Evolutionary conservation across 2,329 filamentous ascomycete genomes (phyloP), one percentile per base, ranked within the genome.

Genomic region (Botryotinia globosa): DNA sequence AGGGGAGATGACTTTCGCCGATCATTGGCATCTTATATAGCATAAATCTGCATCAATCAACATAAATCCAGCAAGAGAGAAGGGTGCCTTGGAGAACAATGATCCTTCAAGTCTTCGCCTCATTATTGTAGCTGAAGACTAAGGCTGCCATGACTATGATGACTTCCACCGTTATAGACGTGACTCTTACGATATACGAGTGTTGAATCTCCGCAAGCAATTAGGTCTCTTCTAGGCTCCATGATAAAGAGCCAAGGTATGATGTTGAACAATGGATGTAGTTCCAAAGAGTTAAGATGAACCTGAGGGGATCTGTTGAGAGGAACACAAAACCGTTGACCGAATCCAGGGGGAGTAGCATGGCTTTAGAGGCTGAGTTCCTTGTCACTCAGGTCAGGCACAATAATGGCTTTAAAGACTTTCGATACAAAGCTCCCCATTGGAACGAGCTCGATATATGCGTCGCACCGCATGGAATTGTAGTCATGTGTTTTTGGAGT

Each of bases 51-150:
- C 63, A 34, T 22, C 0, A 83, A 82, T 9, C 80, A 73, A 18
- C 78, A 76, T 0, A 81, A 78, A 48, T 67, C 39, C 39, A 9
- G 85, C 44, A 71, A 69, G 56, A 65, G 37, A 59, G n/a, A 63
- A 51, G 48, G 48, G n/a, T 45, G 69, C 51, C 69, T 66, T 58
- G 61, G n/a, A 48, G 12, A 71, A 20, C 29, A 14, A 32, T 22
- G 12, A 72, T 67, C 62, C 62, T 67, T 72, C 69, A 29, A 67
- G 34, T 72, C 48, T 59, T 72, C 62, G 62, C 69, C 48, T 45
- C 69, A 71, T 56, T 42, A 44, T 66, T n/a, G 25, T 71, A 72
- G 69, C 69, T 72, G 69, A 67, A 62, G 44, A 67, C 12, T 42
- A 72, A 72, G 62, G 62, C 51, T 44, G 62, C 69, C 42, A 67